Percentiles rank a stretch among this genome's conserved stretches.
These are phyloP conservation scores for Colletotrichum endophyticum DNA, from an alignment of 2,329 filamentous ascomycete genomes.

Conservation along the genomic window DNA sequence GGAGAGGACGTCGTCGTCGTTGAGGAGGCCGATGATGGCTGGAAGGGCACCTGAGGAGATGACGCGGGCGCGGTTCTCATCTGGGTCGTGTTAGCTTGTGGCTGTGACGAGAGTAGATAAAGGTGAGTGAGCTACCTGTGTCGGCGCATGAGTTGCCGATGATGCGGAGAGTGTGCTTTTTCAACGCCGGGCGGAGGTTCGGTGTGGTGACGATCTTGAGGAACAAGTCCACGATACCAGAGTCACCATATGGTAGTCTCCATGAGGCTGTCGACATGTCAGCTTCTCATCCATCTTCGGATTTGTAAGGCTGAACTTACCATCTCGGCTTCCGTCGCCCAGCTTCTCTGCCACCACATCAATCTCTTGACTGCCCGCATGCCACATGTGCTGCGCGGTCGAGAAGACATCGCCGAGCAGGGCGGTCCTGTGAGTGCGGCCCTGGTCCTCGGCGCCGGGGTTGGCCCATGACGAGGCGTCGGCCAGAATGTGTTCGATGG, in stretches of 20 bases:
- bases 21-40: constrained; percentile 52
- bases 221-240: constrained; percentile 63
- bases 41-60: constrained; percentile 53
- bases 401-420: constrained; percentile 36
- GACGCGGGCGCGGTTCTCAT: constrained; percentile 64
- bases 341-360: constrained; percentile 55
- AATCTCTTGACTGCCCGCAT: constrained; percentile 43
- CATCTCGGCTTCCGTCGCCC: constrained; percentile 60
- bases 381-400: constrained; percentile 44
- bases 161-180: constrained; percentile 60
- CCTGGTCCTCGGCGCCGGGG: neutral
- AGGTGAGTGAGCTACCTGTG: constrained; percentile 42
- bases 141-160: constrained; percentile 69
- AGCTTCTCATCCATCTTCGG: neutral
- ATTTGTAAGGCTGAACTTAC: constrained; percentile 40
- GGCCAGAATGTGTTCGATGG: neutral
- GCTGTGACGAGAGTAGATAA: neutral
- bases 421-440: neutral
- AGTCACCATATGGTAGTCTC: constrained; percentile 61
- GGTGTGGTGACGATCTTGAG: constrained; percentile 48
- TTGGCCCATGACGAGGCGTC: constrained; percentile 1
- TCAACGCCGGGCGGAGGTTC: constrained; percentile 45
- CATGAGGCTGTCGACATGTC: constrained; percentile 50
- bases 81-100: constrained; percentile 31
- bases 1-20: constrained; percentile 50